phyloP scores from a whole-genome alignment of 2,329 filamentous ascomycete genomes.

The Alternaria brassicicola region DNA sequence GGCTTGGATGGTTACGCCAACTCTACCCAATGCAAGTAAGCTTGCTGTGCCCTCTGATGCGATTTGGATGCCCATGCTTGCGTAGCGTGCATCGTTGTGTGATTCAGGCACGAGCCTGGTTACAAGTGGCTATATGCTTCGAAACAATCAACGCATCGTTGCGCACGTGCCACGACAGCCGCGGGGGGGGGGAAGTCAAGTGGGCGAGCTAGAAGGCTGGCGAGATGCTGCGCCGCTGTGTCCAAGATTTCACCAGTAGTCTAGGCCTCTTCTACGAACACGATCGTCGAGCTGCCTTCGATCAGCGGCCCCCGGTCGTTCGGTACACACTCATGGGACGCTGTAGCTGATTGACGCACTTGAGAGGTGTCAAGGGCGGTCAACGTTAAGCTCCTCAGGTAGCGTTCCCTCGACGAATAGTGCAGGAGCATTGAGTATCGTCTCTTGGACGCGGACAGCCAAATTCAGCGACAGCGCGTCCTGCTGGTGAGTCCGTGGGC shows the following conservation, averaged over 20 bases:
- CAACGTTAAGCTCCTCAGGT: neutral
- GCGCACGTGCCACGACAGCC: neutral
- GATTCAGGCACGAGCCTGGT: neutral
- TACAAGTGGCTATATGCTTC: neutral
- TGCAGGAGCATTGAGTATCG: neutral
- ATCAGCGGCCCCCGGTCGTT: slow-evolving; percentile 5
- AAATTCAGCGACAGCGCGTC: neutral
- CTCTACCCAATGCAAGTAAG: neutral
- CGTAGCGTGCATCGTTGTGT: neutral
- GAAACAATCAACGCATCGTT: neutral
- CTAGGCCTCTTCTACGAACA: neutral
- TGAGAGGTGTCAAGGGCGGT: slow-evolving; percentile 1
- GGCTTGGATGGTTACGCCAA: neutral
- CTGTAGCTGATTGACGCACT: neutral
- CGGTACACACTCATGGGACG: slow-evolving; percentile 1
- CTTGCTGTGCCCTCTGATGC: neutral
- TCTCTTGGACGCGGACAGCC: slow-evolving; percentile 1
- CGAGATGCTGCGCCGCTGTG: slow-evolving; percentile 3
- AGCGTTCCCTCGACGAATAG: neutral
- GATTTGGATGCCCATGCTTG: neutral
- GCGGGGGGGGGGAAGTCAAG: slow-evolving; percentile 4
- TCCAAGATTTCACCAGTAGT: neutral
- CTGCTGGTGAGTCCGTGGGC: neutral
- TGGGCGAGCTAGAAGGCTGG: slow-evolving; percentile 3
- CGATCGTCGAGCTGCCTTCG: slow-evolving; percentile 9